Conservation (phyloP, 306 rosid species). For the Canavalia ensiformis region DNA sequence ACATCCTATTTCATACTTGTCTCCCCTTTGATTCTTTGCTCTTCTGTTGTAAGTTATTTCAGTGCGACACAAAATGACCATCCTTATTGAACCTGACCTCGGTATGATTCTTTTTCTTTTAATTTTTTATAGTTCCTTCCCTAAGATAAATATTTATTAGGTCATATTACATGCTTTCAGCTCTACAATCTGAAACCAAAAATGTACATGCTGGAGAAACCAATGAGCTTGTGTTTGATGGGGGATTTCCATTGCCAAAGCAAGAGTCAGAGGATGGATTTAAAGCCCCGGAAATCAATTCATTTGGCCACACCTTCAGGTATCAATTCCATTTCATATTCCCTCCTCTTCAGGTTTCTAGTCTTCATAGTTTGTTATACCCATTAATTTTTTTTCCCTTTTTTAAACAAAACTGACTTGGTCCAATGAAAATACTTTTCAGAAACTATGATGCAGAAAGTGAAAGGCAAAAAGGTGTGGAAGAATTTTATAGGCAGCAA, state of each 20-base stretch:
- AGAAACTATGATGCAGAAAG: constrained; percentile 53
- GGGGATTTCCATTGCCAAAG: constrained; percentile 63
- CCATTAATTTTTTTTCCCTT: background rate
- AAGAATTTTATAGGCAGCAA: constrained; percentile 51
- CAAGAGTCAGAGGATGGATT: constrained; percentile 38
- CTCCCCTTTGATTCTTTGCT: background rate
- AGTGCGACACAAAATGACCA: constrained; percentile 56
- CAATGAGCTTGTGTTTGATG: constrained; percentile 66
- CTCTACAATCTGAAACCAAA: constrained; percentile 47
- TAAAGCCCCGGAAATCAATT: constrained; percentile 64
- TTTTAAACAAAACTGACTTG: background rate
- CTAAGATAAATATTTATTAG: background rate
- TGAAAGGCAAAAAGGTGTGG: constrained; percentile 52
- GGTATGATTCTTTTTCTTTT: constrained; percentile 49
- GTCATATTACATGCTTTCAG: constrained; percentile 41
- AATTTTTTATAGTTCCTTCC: background rate
- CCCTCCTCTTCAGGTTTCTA: background rate
- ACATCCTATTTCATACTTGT: background rate
- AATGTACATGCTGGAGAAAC: constrained; percentile 46
- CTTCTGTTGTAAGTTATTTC: background rate
- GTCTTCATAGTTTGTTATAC: background rate
- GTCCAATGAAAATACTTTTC: background rate
- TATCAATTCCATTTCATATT: constrained; percentile 18
- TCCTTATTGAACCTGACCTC: constrained; percentile 54
- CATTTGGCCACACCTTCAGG: constrained; percentile 83